phyloP scores from a whole-genome alignment of 2,329 filamentous ascomycete species.

The Gnomoniopsis sp. region DNA sequence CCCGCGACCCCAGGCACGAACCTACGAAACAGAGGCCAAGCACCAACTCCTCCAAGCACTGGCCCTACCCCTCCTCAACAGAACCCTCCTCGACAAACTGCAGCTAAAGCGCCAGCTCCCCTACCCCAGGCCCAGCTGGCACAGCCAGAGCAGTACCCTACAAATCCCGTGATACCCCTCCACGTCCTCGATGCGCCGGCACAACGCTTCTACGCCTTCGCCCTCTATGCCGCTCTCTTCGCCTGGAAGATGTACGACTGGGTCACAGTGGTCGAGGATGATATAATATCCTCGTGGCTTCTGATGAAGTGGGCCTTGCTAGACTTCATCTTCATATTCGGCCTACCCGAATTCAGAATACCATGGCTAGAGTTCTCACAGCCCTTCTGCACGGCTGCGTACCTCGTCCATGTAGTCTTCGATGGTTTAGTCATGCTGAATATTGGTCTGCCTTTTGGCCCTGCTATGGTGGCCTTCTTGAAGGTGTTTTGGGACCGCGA shows the following conservation, averaged over 20 bases:
- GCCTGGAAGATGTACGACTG: constrained; percentile 89
- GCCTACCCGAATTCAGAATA: constrained; percentile 82
- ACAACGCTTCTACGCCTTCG: constrained; percentile 82
- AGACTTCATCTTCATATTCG: constrained; percentile 83
- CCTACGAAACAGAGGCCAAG: constrained; percentile 15
- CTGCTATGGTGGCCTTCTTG: constrained; percentile 68
- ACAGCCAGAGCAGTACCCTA: constrained; percentile 32
- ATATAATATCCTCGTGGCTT: constrained; percentile 81
- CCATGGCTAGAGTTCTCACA: constrained; percentile 95
- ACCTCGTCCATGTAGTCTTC: constrained; percentile 66
- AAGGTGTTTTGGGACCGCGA: constrained; percentile 91
- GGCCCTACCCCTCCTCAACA: constrained; percentile 1
- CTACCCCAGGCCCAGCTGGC: constrained; percentile 39
- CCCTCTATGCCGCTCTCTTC: constrained; percentile 72
- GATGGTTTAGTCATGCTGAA: constrained; percentile 93
- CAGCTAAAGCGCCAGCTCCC: neutral
- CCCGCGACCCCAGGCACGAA: constrained; percentile 18
- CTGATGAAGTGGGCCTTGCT: constrained; percentile 93
- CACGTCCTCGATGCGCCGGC: constrained; percentile 83
- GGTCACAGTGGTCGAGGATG: constrained; percentile 71
- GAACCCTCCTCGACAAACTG: neutral
- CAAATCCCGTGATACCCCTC: constrained; percentile 72
- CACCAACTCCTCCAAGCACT: constrained; percentile 11
- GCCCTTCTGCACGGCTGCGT: constrained; percentile 66
- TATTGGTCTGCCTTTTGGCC: constrained; percentile 72